These are phyloP conservation scores for Petunia axillaris DNA, from an alignment of 257 asterid species.

Conservation along the genomic window DNA sequence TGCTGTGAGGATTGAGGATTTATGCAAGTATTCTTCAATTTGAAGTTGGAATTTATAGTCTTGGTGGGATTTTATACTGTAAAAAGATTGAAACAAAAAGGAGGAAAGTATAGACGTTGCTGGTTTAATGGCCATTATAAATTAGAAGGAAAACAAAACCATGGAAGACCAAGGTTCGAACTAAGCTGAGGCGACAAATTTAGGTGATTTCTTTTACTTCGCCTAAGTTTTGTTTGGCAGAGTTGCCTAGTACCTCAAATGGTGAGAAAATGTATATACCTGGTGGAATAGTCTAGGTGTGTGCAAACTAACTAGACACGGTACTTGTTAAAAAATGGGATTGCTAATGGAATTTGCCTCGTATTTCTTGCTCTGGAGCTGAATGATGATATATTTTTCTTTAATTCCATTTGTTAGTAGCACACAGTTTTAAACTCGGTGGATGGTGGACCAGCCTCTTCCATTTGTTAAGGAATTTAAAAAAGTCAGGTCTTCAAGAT, in stretches of 20 bases:
- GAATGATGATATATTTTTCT: too few species aligned
- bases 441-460: not conserved
- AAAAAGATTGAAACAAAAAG: not conserved
- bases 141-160: too few species aligned
- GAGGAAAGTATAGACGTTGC: not conserved
- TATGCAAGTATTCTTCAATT: not conserved
- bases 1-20: not conserved
- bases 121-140: not conserved
- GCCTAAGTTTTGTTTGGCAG: not conserved
- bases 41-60: constrained; percentile 2
- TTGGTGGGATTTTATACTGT: not conserved
- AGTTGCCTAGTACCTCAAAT: too few species aligned
- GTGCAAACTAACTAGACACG: too few species aligned
- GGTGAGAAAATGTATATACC: too few species aligned
- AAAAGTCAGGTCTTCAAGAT: too few species aligned
- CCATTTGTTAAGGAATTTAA: not conserved
- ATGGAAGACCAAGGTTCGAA: not conserved
- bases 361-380: too few species aligned
- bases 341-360: too few species aligned
- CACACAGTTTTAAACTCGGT: too few species aligned
- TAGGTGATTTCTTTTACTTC: not conserved
- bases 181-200: not conserved
- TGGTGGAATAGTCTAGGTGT: too few species aligned
- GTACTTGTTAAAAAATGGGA: too few species aligned
- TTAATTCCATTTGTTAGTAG: too few species aligned